Base-by-base conservation (phyloP, 2,329 filamentous ascomycete genomes). In the Amesomyces nigricolor region DNA sequence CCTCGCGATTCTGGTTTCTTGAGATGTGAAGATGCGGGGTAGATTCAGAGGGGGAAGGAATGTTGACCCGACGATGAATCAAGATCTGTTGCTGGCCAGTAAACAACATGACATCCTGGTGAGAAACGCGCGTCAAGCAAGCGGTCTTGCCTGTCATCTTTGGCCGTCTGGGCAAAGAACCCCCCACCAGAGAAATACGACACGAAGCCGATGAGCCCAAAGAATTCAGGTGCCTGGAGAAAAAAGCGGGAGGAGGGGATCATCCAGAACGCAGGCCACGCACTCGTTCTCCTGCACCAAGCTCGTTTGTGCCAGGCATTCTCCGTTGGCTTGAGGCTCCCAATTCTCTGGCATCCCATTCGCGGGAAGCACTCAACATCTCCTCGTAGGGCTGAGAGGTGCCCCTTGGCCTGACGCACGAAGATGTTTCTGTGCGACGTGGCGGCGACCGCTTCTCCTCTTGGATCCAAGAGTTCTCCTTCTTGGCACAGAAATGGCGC, bases 301-400 rank as follows among this genome's bases (percentile, higher is more conserved):
- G 53, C 45, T 32, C 48, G 53, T 45, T 40, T 50, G 16, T 38
- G 43, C 47, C 19, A 39, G 47, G 42, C 52, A 53, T 26, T 47
- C 13, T 44, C 49, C n/a, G 47, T 58, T 51, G 44, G 30, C 37
- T 52, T 51, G 56, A 62, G 60, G 60, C 60, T 61, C 58, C 59
- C 58, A 51, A 49, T 61, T 61, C 56, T 61, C 53, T 53, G 47
- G 19, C 16, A n/a, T 54, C 47, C 35, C 16, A 62, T 62, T 62
- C 58, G 60, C 16, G 14, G 32, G 47, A 19, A 16, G 11, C 35
- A 17, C 17, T 13, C n/a, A n/a, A 32, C 22, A 40, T 38, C 10
- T 17, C 42, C 38, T 37, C 46, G 39, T 57, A 57, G 57, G 51
- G 57, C 51, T 57, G 54, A 58, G 39, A 37, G 52, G 51, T 51